Conservation (phyloP, 345 rosid genomes). For the Salix caprea region DNA sequence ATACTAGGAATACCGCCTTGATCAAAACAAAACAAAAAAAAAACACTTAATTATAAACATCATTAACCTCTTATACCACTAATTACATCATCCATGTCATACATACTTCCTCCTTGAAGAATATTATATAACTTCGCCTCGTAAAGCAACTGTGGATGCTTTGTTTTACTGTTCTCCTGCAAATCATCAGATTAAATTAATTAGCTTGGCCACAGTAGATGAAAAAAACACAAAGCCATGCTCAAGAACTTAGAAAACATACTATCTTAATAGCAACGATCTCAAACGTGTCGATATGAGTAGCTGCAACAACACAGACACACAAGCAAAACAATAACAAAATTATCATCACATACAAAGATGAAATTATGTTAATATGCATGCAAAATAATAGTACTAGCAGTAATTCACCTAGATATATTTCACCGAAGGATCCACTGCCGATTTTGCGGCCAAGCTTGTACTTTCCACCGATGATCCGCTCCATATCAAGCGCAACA, state of each 20-base stretch:
- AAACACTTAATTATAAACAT: not conserved
- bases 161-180: conserved; percentile 82
- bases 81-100: not conserved
- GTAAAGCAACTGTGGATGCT: conserved; percentile 81
- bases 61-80: not conserved
- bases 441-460: conserved; percentile 95
- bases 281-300: conserved; percentile 83
- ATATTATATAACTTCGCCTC: conserved; percentile 79
- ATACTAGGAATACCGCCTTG: conserved; percentile 77
- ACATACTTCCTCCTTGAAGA: conserved; percentile 92
- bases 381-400: too few relatives aligned
- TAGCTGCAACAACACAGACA: conserved; percentile 44
- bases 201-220: not conserved
- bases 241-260: conserved; percentile 24
- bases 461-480: conserved; percentile 80
- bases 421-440: conserved; percentile 94
- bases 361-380: too few relatives aligned
- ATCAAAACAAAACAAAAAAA: conserved; percentile 5
- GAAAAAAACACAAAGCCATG: not conserved
- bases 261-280: conserved; percentile 93
- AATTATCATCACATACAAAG: not conserved
- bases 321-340: not conserved
- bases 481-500: conserved; percentile 35
- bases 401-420: conserved; percentile 53
- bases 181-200: not conserved